Percentiles rank a stretch among this genome's conserved stretches.
phyloP scores from a whole-genome alignment of 208 protist genomes.

The Entamoeba histolytica region DNA sequence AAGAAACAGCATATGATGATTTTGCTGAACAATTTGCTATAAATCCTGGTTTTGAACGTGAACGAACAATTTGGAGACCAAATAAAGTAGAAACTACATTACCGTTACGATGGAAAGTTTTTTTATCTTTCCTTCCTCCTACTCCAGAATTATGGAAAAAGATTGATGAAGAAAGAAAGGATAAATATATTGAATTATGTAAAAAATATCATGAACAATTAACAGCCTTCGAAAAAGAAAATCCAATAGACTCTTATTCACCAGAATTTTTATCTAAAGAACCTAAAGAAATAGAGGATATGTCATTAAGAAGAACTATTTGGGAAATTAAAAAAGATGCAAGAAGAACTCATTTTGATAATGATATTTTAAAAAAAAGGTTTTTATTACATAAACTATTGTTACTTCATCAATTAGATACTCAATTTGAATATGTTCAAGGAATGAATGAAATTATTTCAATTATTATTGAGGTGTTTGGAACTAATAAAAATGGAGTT shows the following conservation, averaged over 20 bases:
- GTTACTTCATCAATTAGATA: background rate
- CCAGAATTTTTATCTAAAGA: background rate
- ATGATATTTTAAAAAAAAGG: background rate
- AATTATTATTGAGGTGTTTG: background rate
- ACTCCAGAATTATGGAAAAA: background rate
- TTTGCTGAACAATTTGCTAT: background rate
- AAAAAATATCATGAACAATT: background rate
- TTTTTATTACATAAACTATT: background rate
- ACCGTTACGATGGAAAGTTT: background rate
- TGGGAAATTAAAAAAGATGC: background rate
- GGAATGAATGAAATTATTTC: background rate
- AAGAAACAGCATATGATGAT: background rate
- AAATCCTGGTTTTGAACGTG: background rate
- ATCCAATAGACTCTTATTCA: background rate
- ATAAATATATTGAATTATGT: background rate
- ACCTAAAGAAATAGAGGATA: background rate
- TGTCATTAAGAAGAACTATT: background rate
- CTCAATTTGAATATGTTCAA: background rate
- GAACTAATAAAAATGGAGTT: background rate
- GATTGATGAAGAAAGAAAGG: background rate
- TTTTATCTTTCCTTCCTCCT: background rate
- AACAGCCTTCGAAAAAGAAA: background rate
- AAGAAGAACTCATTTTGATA: background rate
- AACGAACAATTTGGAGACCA: background rate
- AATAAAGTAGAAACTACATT: background rate